Percentiles rank a stretch among this genome's conserved stretches.
These are phyloP conservation scores for Globisporangium lucens DNA, from an alignment of 352 stramenopile species.

Conservation along the genomic window DNA sequence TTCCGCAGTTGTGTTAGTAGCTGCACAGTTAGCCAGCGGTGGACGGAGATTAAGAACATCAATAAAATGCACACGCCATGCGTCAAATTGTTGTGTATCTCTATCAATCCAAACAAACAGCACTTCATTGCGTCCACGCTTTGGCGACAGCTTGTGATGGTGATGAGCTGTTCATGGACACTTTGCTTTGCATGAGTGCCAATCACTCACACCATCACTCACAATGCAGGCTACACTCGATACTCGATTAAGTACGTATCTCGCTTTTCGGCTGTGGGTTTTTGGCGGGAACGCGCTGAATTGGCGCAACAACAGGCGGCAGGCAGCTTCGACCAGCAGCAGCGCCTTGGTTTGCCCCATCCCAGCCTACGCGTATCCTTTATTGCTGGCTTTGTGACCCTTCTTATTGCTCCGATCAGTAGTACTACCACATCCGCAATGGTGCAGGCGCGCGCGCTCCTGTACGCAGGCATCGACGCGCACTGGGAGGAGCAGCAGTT, in stretches of 20 bases:
- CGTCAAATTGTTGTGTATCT: neutral
- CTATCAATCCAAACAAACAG: neutral
- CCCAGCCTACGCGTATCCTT: neutral
- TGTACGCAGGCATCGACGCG: constrained; percentile 56
- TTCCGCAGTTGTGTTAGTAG: constrained; percentile 37
- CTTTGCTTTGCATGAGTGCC: neutral
- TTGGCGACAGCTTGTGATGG: too few relatives aligned
- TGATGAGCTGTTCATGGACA: neutral
- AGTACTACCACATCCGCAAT: neutral
- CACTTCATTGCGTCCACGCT: neutral
- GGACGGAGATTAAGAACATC: neutral
- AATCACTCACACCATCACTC: neutral
- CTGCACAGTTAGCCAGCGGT: too few relatives aligned
- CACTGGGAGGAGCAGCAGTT: constrained; percentile 55
- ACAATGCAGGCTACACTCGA: neutral
- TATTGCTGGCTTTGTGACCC: neutral
- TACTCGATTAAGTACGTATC: neutral
- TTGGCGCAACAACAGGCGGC: constrained; percentile 2
- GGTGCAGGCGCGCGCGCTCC: constrained; percentile 24
- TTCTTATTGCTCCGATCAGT: neutral
- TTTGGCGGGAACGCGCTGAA: neutral
- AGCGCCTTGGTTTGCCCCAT: neutral
- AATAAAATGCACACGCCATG: neutral
- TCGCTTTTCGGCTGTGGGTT: neutral
- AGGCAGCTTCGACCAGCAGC: neutral